A percentile compares a stretch with the other conserved stretches of the same genome.
Conservation (phyloP, 306 rosid genomes). For the Bauhinia variegata region DNA sequence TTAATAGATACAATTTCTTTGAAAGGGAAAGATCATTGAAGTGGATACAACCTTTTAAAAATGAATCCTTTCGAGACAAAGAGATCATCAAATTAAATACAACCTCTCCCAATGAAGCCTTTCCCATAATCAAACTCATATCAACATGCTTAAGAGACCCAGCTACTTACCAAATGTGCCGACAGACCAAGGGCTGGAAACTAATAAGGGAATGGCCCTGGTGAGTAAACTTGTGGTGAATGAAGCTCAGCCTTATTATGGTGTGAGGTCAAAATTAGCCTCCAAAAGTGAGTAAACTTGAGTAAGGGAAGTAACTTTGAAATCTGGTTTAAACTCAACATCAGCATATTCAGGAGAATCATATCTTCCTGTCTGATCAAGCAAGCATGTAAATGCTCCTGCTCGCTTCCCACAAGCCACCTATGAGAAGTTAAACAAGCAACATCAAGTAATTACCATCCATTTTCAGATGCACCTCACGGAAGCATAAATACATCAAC, state of each 20-base stretch:
- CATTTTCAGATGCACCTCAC: conserved; percentile 12
- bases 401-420: conserved; percentile 85
- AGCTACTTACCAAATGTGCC: no score
- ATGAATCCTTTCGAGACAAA: no score
- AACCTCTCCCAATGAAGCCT: no score
- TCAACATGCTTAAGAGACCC: no score
- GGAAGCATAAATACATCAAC: neutral
- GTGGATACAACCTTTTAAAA: no score
- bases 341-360: conserved; percentile 56
- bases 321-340: conserved; percentile 67
- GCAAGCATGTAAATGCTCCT: conserved; percentile 88
- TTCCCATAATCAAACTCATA: no score
- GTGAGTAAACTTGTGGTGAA: neutral
- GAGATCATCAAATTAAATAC: no score
- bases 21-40: no score
- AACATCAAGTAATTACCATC: conserved; percentile 21
- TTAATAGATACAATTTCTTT: no score
- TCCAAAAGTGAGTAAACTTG: conserved; percentile 67
- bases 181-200: neutral
- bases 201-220: neutral
- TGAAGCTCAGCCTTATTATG: conserved; percentile 44
- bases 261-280: conserved; percentile 63
- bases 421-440: conserved; percentile 43
- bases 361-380: conserved; percentile 78
- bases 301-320: conserved; percentile 75